phyloP scores from a whole-genome alignment of 805 yeast species.

The Metschnikowia corniflorae region DNA sequence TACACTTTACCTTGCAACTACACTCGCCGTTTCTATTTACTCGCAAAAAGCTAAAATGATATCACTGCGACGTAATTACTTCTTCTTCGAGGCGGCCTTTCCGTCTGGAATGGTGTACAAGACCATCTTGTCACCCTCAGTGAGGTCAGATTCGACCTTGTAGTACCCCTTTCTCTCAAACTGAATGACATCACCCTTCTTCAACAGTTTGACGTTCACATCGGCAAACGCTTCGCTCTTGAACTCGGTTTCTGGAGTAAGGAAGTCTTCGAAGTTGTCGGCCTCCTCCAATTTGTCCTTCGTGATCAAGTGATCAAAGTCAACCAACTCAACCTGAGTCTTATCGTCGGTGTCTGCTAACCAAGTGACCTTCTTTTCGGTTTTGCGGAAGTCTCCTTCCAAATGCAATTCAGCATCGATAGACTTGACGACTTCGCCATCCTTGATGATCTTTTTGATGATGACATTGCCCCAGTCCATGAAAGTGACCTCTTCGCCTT shows the following conservation, averaged over 20 bases:
- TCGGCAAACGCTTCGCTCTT: constrained; percentile 76
- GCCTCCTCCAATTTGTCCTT: constrained; percentile 94
- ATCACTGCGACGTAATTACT: too few species aligned
- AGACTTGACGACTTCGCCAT: constrained; percentile 54
- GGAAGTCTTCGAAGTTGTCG: constrained; percentile 87
- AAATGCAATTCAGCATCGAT: constrained; percentile 78
- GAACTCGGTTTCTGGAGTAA: constrained; percentile 86
- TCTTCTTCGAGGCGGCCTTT: constrained; percentile 47
- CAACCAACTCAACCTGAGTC: constrained; percentile 73
- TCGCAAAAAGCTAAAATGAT: too few species aligned
- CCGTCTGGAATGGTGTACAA: constrained; percentile 97
- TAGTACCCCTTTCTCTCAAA: constrained; percentile 97
- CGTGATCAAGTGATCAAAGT: constrained; percentile 91
- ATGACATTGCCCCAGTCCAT: constrained; percentile 99
- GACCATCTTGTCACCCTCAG: constrained; percentile 60
- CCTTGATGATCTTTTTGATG: constrained; percentile 63
- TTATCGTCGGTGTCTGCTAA: constrained; percentile 76
- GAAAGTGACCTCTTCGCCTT: constrained; percentile 90
- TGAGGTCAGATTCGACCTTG: constrained; percentile 64
- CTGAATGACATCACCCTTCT: constrained; percentile 85
- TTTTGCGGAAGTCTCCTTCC: constrained; percentile 96
- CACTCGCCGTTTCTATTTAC: too few species aligned
- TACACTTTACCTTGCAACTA: too few species aligned
- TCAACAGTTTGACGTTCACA: constrained; percentile 67
- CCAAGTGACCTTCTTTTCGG: constrained; percentile 94